Conservation (phyloP, 306 rosid species). For the Vicia faba region DNA sequence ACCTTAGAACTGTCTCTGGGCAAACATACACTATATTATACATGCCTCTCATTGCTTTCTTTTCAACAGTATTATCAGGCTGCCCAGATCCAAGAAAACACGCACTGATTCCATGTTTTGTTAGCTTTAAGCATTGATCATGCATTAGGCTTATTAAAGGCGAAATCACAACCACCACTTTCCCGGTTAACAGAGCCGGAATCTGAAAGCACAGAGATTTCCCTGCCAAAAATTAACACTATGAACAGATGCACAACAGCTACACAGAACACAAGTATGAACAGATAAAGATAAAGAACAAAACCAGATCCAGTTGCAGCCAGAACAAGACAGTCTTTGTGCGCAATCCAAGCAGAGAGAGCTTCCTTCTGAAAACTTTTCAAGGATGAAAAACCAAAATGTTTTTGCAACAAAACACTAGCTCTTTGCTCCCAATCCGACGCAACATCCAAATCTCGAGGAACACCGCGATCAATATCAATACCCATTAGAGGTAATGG, state of each 20-base stretch:
- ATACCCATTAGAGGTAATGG: slow-evolving; percentile 28
- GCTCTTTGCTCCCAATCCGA: slow-evolving; percentile 60
- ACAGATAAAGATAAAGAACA: slow-evolving; percentile 22
- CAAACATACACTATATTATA: slow-evolving; percentile 77
- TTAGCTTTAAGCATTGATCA: slow-evolving; percentile 88
- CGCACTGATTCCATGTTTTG: slow-evolving; percentile 71
- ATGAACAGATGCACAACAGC: slow-evolving; percentile 23
- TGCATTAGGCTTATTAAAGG: slow-evolving; percentile 97
- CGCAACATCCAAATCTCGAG: too few relatives aligned
- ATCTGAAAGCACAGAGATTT: slow-evolving; percentile 93
- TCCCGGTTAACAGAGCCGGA: slow-evolving; percentile 88
- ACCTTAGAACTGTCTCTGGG: slow-evolving; percentile 88
- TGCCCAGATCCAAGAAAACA: slow-evolving; percentile 99
- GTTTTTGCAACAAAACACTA: slow-evolving; percentile 58
- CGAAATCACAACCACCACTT: slow-evolving; percentile 93
- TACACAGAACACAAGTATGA: slow-evolving; percentile 9
- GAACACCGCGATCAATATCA: slow-evolving; percentile 9
- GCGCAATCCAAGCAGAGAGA: slow-evolving; percentile 65
- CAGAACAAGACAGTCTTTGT: slow-evolving; percentile 77
- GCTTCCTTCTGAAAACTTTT: slow-evolving; percentile 87
- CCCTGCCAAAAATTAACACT: slow-evolving; percentile 58
- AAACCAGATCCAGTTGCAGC: slow-evolving; percentile 96
- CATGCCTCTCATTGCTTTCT: slow-evolving; percentile 84
- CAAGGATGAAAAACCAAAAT: slow-evolving; percentile 65
- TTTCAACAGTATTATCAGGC: slow-evolving; percentile 77